Base-by-base conservation (phyloP, 2,329 filamentous ascomycete genomes). In the Monosporascus sp. region DNA sequence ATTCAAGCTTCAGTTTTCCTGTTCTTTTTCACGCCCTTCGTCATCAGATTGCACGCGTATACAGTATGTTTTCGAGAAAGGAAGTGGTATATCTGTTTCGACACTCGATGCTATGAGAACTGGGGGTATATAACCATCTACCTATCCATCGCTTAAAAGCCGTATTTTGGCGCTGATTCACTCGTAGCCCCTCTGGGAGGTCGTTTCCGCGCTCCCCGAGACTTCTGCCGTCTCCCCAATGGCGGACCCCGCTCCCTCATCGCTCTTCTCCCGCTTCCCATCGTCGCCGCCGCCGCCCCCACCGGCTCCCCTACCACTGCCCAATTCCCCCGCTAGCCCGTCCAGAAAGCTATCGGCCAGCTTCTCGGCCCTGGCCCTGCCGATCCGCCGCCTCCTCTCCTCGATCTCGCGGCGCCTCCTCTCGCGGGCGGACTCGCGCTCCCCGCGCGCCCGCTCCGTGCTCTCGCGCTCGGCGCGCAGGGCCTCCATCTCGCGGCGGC, bases 401-500 rank as follows among this genome's bases (percentile, higher is more conserved):
- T 89, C 87, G 60, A 90, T 81, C 65, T 86, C 80, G 60, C 72
- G 74, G 61, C 78, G 79, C 65, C 86, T 76, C 62, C 75, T 78
- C 60, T 80, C 80, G 66, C 78, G 81, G 63, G 79, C 78, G 58
- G 78, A 79, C 60, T 82, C 78, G 56, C 78, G 74, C 60, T 77
- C 77, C 55, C 71, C 62, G 54, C 88, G 76, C 61, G 80, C 79
- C 51, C 76, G 74, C 70, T 91, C 87, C 50, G 89, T 94, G 65
- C 84, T 81, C 57, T 76, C 72, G 54, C 89, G 77, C 68, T 91
- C 85, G 61, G 78, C 76, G 58, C 84, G 80, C 52, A 97, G 74
- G 45, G 78, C 80, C 60, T 82, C 78, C 89, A 97, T 96, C 77
- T 97, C 89, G 48, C 64, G 63, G 63, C 72, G 71, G 65, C 86